phyloP scores from a whole-genome alignment of 352 stramenopile genomes.

The Phytophthora pluvialis region DNA sequence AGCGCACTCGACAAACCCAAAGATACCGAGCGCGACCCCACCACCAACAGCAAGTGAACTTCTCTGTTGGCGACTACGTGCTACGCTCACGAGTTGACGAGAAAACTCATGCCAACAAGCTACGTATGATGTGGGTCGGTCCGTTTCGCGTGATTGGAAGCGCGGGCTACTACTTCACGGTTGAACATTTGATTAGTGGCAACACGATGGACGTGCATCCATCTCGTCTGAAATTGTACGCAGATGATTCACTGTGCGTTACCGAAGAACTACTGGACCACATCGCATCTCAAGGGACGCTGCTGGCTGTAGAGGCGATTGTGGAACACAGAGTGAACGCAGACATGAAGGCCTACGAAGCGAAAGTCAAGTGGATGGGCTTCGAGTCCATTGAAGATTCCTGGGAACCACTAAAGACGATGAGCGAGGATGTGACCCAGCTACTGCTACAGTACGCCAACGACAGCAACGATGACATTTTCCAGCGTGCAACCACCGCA shows the following conservation, averaged over 20 bases:
- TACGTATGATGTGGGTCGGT: conserved; percentile 38
- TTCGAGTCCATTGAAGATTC: conserved; percentile 3
- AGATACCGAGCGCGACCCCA: conserved; percentile 1
- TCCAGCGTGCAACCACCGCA: background rate
- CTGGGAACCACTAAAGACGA: conserved; percentile 9
- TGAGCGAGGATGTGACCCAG: background rate
- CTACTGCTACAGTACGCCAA: background rate
- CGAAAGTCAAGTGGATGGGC: conserved; percentile 6
- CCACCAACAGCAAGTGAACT: conserved; percentile 11
- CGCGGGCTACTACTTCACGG: conserved; percentile 25
- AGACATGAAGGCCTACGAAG: conserved; percentile 4
- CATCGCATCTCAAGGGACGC: conserved; percentile 6
- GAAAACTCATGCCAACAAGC: conserved; percentile 28
- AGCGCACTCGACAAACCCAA: background rate
- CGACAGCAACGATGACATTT: background rate
- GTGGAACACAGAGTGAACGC: background rate
- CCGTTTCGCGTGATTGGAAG: conserved; percentile 29
- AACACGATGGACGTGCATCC: conserved; percentile 9
- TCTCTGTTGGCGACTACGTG: conserved; percentile 37
- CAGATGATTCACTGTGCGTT: conserved; percentile 2
- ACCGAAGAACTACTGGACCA: conserved; percentile 7
- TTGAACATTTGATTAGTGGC: conserved; percentile 2
- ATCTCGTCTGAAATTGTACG: conserved; percentile 10
- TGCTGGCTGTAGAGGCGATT: conserved; percentile 4
- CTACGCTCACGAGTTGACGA: conserved; percentile 23